Conservation (phyloP, 306 rosid species). For the Sphenostylis stenocarpa region DNA sequence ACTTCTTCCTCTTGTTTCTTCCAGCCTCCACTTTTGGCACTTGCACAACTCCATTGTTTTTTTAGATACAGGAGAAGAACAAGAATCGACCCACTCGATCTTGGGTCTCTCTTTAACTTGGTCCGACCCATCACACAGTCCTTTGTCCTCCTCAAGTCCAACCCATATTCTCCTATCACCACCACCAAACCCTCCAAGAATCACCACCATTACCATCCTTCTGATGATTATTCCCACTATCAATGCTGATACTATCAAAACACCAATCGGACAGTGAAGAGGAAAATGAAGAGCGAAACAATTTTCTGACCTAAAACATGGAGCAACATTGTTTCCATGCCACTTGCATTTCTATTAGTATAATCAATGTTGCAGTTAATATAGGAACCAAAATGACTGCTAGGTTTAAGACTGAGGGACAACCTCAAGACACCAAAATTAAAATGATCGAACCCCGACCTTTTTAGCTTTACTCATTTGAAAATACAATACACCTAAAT, state of each 20-base stretch:
- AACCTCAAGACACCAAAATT: not conserved
- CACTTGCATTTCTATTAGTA: not conserved
- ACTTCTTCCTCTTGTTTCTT: not conserved
- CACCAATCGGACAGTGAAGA: not conserved
- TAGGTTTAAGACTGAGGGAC: not conserved
- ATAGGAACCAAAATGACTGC: not conserved
- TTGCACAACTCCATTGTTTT: not conserved
- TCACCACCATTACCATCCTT: not conserved
- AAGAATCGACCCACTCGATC: not conserved
- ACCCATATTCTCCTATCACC: not conserved
- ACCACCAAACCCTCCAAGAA: not conserved
- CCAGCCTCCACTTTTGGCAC: not conserved
- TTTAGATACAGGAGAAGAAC: not conserved
- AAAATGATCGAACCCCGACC: not conserved
- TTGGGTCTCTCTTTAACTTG: not conserved
- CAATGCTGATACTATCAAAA: not conserved
- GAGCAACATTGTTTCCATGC: not conserved
- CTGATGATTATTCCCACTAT: not conserved
- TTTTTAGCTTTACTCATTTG: not conserved
- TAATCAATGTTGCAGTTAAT: not conserved
- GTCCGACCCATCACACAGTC: not conserved
- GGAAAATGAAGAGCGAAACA: not conserved
- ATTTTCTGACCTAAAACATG: not conserved
- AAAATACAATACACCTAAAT: not conserved
- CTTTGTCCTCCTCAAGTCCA: not conserved